Evolutionary conservation across 148 eudicot genomes (phyloP).

Genomic region (Camellia lanceoleosa): DNA sequence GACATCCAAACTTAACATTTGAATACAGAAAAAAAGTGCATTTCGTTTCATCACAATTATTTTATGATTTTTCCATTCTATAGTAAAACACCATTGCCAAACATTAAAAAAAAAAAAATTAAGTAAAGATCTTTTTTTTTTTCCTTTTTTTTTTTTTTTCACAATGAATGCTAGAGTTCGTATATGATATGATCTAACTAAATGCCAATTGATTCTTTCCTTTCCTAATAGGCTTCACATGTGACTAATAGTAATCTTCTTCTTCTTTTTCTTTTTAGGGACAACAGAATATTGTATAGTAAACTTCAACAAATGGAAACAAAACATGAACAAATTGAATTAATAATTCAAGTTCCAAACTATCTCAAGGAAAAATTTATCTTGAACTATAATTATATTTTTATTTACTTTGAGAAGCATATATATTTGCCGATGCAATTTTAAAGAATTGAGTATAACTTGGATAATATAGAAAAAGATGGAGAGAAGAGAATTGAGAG

Average conservation of each 20-base stretch:
- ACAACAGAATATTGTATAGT: too few species aligned
- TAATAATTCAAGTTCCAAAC: not conserved
- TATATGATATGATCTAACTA: too few species aligned
- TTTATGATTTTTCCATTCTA: not conserved
- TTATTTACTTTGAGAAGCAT: too few species aligned
- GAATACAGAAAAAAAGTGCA: not conserved
- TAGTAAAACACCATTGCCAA: not conserved
- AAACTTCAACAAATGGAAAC: not conserved
- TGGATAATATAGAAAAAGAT: not conserved
- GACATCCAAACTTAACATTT: not conserved
- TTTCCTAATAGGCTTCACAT: not conserved
- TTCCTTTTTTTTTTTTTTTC: too few species aligned
- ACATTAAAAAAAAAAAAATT: not conserved
- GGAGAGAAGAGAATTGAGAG: not conserved
- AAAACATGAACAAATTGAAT: not conserved
- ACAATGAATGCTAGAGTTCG: too few species aligned
- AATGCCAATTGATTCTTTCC: too few species aligned
- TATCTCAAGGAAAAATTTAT: not conserved
- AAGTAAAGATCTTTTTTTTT: too few species aligned
- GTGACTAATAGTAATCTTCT: not conserved
- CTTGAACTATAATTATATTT: not conserved
- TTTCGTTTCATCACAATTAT: not conserved
- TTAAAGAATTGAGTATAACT: not conserved
- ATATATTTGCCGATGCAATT: too few species aligned
- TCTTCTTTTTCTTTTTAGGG: too few species aligned